Evolutionary conservation across 1,139 yeast species (phyloP).

Genomic region (Hyphopichia burtonii): DNA sequence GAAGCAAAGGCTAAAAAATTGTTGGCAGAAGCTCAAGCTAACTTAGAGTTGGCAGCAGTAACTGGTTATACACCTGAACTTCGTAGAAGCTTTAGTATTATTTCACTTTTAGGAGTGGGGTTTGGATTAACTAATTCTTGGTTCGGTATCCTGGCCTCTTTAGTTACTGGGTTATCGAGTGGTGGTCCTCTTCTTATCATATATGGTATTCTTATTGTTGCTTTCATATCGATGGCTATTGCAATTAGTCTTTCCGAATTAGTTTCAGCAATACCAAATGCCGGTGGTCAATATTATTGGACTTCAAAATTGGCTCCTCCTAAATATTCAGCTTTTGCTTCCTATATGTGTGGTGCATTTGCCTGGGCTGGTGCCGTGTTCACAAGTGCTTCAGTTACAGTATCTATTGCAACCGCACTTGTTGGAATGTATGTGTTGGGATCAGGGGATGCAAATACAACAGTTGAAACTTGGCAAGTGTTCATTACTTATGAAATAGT

Average conservation of each 20-base stretch:
- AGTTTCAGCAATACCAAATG: constrained; percentile 59
- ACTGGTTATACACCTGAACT: constrained; percentile 40
- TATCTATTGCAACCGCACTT: constrained; percentile 50
- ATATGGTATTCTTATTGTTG: constrained; percentile 55
- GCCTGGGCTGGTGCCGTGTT: constrained; percentile 62
- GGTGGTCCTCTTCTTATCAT: constrained; percentile 60
- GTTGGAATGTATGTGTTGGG: constrained; percentile 56
- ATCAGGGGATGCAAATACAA: constrained; percentile 41
- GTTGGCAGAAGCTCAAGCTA: constrained; percentile 30
- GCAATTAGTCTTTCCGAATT: constrained; percentile 56
- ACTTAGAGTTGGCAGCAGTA: constrained; percentile 30
- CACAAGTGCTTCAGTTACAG: constrained; percentile 59
- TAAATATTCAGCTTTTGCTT: constrained; percentile 48
- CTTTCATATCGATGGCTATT: constrained; percentile 47
- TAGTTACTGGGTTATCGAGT: constrained; percentile 52
- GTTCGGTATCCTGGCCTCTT: constrained; percentile 59
- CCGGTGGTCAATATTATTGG: constrained; percentile 71
- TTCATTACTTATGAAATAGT: constrained; percentile 49
- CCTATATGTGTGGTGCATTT: constrained; percentile 56
- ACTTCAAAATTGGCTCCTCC: constrained; percentile 55
- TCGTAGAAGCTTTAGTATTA: constrained; percentile 39
- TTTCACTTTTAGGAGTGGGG: constrained; percentile 46
- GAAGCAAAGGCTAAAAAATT: constrained; percentile 15
- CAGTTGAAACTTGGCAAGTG: constrained; percentile 55
- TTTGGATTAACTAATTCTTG: constrained; percentile 64